Conservation (phyloP, 2,329 filamentous ascomycete species). For the Alternaria ventricosa region DNA sequence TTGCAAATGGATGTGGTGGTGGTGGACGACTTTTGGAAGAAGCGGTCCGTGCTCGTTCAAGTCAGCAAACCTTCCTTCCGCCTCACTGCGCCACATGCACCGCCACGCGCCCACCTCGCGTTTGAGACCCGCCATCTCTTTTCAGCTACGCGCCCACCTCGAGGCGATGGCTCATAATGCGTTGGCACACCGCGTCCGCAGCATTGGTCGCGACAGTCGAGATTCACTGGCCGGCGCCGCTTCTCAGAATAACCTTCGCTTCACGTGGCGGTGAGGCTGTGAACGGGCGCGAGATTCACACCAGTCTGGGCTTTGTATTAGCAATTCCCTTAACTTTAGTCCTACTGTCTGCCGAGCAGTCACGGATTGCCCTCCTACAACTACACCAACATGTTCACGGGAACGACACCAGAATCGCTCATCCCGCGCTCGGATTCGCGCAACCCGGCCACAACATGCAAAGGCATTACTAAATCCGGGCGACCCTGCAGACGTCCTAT, state of each 20-base stretch:
- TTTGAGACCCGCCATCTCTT: conserved; percentile 27
- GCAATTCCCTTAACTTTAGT: not conserved
- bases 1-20: not conserved
- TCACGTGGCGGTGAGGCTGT: conserved; percentile 9
- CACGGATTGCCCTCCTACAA: not conserved
- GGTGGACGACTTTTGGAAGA: not conserved
- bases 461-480: conserved; percentile 83
- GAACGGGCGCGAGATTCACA: not conserved
- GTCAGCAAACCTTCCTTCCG: not conserved
- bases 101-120: conserved; percentile 24
- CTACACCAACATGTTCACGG: conserved; percentile 38
- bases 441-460: conserved; percentile 82
- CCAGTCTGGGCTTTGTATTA: not conserved
- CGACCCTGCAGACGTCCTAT: conserved; percentile 80
- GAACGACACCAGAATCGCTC: conserved; percentile 76
- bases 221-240: not conserved
- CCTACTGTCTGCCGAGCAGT: not conserved
- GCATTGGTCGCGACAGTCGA: not conserved
- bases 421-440: conserved; percentile 83
- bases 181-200: conserved; percentile 6
- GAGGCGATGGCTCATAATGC: conserved; percentile 19
- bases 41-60: not conserved
- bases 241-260: not conserved
- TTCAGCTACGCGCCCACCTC: conserved; percentile 21
- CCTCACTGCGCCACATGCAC: conserved; percentile 12